phyloP scores from a whole-genome alignment of 2,329 filamentous ascomycete species.

The Fusarium sp. region DNA sequence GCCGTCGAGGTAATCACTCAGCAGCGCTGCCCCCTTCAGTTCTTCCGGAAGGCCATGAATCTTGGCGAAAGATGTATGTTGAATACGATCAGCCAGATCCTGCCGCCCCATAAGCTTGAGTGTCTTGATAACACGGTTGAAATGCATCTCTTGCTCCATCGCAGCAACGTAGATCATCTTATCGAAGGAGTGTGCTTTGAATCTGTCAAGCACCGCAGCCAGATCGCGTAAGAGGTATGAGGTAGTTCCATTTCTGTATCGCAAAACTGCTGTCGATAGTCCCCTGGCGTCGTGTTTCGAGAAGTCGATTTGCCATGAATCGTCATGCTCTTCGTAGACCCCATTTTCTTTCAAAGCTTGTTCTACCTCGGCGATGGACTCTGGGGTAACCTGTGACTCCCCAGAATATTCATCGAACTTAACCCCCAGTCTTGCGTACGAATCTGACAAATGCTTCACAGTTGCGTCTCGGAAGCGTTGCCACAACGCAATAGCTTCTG shows the following conservation, averaged over 20 bases:
- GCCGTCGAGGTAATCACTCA: slow-evolving; percentile 41
- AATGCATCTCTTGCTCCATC: slow-evolving; percentile 77
- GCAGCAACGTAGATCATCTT: slow-evolving; percentile 85
- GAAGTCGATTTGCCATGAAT: slow-evolving; percentile 76
- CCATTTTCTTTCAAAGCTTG: slow-evolving; percentile 68
- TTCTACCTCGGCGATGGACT: slow-evolving; percentile 71
- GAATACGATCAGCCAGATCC: slow-evolving; percentile 51
- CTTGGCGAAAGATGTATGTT: slow-evolving; percentile 64
- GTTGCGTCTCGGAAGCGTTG: slow-evolving; percentile 65
- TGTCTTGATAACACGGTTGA: slow-evolving; percentile 76
- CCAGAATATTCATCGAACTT: slow-evolving; percentile 72
- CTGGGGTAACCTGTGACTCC: slow-evolving; percentile 67
- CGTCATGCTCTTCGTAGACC: slow-evolving; percentile 73
- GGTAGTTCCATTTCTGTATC: slow-evolving; percentile 63
- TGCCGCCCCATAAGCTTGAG: slow-evolving; percentile 53
- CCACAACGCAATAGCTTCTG: slow-evolving; percentile 65
- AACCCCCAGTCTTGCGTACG: slow-evolving; percentile 67
- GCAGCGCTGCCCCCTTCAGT: slow-evolving; percentile 24
- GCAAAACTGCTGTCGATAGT: slow-evolving; percentile 74
- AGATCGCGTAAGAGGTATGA: slow-evolving; percentile 76
- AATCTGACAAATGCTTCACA: slow-evolving; percentile 65
- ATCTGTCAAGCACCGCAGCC: slow-evolving; percentile 73
- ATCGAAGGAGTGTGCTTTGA: slow-evolving; percentile 73
- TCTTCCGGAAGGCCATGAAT: slow-evolving; percentile 55
- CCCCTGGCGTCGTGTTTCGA: slow-evolving; percentile 79